Percentiles rank a stretch among this genome's conserved stretches.
Evolutionary conservation across 768 basidiomycete genomes (phyloP).

Genomic region (Hypsizygus marmoreus): DNA sequence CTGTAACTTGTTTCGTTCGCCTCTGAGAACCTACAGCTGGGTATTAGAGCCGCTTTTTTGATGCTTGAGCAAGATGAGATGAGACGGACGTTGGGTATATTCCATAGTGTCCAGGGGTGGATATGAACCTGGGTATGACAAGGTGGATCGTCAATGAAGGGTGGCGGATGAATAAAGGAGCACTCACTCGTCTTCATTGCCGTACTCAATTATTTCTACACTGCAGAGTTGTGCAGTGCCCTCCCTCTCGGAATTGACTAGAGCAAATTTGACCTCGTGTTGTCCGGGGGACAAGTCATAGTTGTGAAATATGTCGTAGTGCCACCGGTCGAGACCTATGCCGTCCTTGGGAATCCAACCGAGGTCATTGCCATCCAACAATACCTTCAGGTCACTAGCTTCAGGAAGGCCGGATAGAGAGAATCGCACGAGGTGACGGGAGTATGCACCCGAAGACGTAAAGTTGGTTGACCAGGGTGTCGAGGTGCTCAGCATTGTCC

Average conservation of each 20-base stretch:
- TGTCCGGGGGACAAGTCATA: conserved; percentile 44
- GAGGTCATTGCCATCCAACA: conserved; percentile 62
- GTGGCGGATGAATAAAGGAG: neutral
- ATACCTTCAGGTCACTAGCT: conserved; percentile 52
- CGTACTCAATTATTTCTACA: conserved; percentile 74
- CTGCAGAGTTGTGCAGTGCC: conserved; percentile 76
- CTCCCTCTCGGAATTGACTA: conserved; percentile 47
- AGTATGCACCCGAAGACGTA: conserved; percentile 62
- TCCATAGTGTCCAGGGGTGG: conserved; percentile 58
- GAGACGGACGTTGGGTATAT: conserved; percentile 70
- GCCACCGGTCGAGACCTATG: conserved; percentile 75
- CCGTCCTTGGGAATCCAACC: conserved; percentile 55
- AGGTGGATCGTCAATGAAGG: neutral
- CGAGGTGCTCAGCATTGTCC: conserved; percentile 68
- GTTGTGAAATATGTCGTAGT: conserved; percentile 60
- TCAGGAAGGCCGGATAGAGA: conserved; percentile 72
- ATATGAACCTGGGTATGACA: conserved; percentile 52
- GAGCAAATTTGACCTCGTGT: conserved; percentile 61
- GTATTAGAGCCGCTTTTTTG: neutral
- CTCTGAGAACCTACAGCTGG: conserved; percentile 63
- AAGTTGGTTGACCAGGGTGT: conserved; percentile 63
- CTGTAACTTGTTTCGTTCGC: conserved; percentile 68
- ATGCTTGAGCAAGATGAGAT: neutral
- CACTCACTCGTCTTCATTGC: conserved; percentile 58
- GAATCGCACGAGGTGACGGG: conserved; percentile 63